These are phyloP conservation scores for Senecio squalidus DNA, from an alignment of 140 eudicot species.

Conservation along the genomic window DNA sequence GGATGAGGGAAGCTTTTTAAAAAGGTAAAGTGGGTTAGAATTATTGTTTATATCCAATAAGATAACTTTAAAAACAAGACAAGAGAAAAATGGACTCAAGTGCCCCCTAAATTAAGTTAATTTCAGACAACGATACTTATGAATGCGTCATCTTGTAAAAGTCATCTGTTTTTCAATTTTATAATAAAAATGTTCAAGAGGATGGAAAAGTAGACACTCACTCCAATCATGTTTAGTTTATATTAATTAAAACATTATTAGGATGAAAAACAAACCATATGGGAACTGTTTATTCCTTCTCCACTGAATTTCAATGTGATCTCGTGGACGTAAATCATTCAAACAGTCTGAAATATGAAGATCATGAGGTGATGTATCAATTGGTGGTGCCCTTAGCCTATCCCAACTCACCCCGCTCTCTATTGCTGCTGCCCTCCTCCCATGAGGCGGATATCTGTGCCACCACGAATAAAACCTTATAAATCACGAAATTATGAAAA, in stretches of 20 bases:
- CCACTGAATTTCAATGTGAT: slow-evolving; percentile 97
- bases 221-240: slow-evolving; percentile 1
- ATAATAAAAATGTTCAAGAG: slow-evolving; percentile 9
- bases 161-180: slow-evolving; percentile 1
- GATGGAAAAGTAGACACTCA: background rate
- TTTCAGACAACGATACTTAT: slow-evolving; percentile 18
- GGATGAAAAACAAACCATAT: slow-evolving; percentile 52
- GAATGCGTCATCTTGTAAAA: slow-evolving; percentile 31
- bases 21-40: slow-evolving; percentile 25
- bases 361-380: slow-evolving; percentile 63
- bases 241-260: background rate
- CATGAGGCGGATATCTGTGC: slow-evolving; percentile 90
- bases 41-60: slow-evolving; percentile 23
- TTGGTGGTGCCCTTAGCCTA: slow-evolving; percentile 69
- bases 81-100: slow-evolving; percentile 24
- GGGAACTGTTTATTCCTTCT: slow-evolving; percentile 91
- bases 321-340: slow-evolving; percentile 63
- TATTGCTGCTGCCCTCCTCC: slow-evolving; percentile 67
- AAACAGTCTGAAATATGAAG: slow-evolving; percentile 78
- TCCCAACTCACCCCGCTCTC: slow-evolving; percentile 86
- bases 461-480: background rate
- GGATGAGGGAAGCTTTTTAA: slow-evolving; percentile 23
- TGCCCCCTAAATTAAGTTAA: slow-evolving; percentile 21
- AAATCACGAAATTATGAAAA: slow-evolving; percentile 13
- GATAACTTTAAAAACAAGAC: slow-evolving; percentile 23